Base-by-base conservation (phyloP, 2,329 filamentous ascomycete genomes). In the Colletotrichum spinosum region DNA sequence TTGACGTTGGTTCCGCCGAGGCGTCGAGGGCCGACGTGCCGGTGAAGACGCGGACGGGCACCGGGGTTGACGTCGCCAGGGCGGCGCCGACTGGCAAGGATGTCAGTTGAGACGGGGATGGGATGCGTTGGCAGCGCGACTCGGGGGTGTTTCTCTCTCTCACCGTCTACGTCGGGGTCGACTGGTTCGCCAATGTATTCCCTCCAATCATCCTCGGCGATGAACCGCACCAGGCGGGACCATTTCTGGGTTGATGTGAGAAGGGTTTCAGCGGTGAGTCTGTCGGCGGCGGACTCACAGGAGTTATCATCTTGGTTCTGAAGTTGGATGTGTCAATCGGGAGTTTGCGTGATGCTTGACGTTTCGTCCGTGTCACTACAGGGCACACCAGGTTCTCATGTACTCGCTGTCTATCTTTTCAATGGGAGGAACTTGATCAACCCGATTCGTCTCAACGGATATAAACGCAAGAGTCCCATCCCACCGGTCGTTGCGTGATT, bases 101-200 rank as follows among this genome's bases (percentile, higher is more conserved):
- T 39, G 53, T 68, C 25, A 69, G 50, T 45, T 9, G 25, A 25
- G 25, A 25, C 25, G 4, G 25, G 25, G 4, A 25, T 25, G 25
- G 17, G 17, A 25, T 25, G 2, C 10, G 17, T 49, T 62, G 52
- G 13, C 42, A 4, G 9, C 17, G 12, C 6, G 33, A 44, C 12
- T 39, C 38, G 41, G 34, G 25, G 25, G 1, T 9, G 33, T 10
- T 17, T 12, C 25, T n/a, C 8, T 8, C 8, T 45, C 63, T 39
- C 55, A 72, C 70, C 68, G 38, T 72, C 70, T 4, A 73, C 44
- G 8, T 64, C 60, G 5, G 54, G 13, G 42, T 73, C 69, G 2
- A 67, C 57, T 3, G 72, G 72, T 51, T 74, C 70, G n/a, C 72
- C 72, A 44, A 65, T 53, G 15, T 70, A 71, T n/a, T 72, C 67